Evolutionary conservation across 2,329 filamentous ascomycete species (phyloP).

Genomic region (Chaetomiaceae sp.): DNA sequence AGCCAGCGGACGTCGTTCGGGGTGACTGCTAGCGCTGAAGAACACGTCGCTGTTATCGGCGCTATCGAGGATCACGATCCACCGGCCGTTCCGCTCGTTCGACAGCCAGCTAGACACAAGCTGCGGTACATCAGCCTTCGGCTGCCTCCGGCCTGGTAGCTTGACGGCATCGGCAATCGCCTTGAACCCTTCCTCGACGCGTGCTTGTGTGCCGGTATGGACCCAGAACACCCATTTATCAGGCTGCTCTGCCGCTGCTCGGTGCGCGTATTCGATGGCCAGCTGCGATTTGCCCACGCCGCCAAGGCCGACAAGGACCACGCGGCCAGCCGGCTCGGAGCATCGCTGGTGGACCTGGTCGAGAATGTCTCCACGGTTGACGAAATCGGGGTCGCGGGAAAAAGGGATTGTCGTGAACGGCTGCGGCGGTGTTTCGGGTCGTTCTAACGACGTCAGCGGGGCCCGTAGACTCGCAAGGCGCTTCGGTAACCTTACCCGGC

Average conservation of each 20-base stretch:
- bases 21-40: too few species aligned
- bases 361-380: conserved; percentile 26
- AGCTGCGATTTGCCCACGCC: conserved; percentile 25
- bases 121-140: conserved; percentile 20
- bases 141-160: conserved; percentile 24
- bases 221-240: conserved; percentile 12
- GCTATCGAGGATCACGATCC: too few species aligned
- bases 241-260: conserved; percentile 2
- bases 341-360: conserved; percentile 21
- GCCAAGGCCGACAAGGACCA: conserved; percentile 32
- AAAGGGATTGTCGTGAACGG: conserved; percentile 28
- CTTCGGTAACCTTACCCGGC: conserved; percentile 9
- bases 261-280: conserved; percentile 12
- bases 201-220: conserved; percentile 15
- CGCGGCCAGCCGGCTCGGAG: conserved; percentile 14
- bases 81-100: too few species aligned
- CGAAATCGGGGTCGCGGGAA: conserved; percentile 28
- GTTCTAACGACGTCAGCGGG: conserved; percentile 12
- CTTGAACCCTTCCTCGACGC: conserved; percentile 30
- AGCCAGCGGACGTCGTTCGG: too few species aligned
- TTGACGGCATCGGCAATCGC: conserved; percentile 28
- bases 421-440: conserved; percentile 18
- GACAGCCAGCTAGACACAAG: conserved; percentile 30
- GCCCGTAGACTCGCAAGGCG: background rate
- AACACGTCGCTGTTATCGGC: too few species aligned